phyloP scores from a whole-genome alignment of 306 rosid species.

The Cucurbita maxima region DNA sequence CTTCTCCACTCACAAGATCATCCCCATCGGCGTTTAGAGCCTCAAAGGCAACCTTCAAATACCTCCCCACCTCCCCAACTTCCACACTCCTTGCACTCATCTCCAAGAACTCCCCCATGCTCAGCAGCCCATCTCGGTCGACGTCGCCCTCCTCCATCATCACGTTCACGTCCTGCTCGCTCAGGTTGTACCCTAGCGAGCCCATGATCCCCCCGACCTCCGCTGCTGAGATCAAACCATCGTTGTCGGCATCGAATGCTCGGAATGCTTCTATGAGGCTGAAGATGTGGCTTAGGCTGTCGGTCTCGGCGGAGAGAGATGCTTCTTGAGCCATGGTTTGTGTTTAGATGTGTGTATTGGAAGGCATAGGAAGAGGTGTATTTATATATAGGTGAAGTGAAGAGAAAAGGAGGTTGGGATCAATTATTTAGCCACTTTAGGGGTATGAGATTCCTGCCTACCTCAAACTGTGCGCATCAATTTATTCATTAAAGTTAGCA shows the following conservation, averaged over 20 bases:
- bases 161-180: slow-evolving; percentile 33
- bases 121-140: slow-evolving; percentile 42
- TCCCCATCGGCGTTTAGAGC: slow-evolving; percentile 30
- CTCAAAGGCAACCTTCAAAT: slow-evolving; percentile 28
- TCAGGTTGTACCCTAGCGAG: slow-evolving; percentile 48
- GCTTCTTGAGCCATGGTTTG: slow-evolving; percentile 28
- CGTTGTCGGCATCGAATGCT: slow-evolving; percentile 58
- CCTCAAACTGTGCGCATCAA: neutral
- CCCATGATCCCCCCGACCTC: slow-evolving; percentile 58
- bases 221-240: slow-evolving; percentile 29
- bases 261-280: slow-evolving; percentile 42
- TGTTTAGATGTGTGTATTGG: neutral
- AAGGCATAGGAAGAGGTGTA: neutral
- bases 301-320: slow-evolving; percentile 34
- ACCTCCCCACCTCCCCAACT: slow-evolving; percentile 19
- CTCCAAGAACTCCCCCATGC: slow-evolving; percentile 33
- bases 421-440: slow-evolving; percentile 1
- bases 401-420: neutral
- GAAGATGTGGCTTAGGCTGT: slow-evolving; percentile 32
- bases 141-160: slow-evolving; percentile 60
- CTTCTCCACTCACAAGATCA: slow-evolving; percentile 38
- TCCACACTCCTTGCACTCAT: slow-evolving; percentile 44
- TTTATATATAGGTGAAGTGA: neutral
- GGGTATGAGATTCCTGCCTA: neutral
- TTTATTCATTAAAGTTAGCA: slow-evolving; percentile 1